Evolutionary conservation across 805 yeast species (phyloP).

Genomic region (Teunomyces tritomae): DNA sequence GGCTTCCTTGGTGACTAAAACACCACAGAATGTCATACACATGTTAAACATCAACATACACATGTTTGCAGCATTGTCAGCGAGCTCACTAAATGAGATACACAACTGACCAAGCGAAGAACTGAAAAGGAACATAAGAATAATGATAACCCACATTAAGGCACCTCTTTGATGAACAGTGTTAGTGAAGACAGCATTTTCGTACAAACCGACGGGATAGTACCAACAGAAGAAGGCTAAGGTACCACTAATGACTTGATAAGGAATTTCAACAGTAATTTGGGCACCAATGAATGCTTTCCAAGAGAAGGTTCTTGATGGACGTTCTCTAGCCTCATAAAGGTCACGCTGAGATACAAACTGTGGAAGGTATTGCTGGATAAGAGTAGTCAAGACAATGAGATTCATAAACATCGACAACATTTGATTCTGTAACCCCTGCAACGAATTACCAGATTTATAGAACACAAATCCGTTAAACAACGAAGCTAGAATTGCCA

Average conservation of each 20-base stretch:
- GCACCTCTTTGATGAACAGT: slow-evolving; percentile 30
- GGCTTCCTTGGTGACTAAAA: slow-evolving; percentile 13
- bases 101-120: slow-evolving; percentile 24
- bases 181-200: slow-evolving; percentile 18
- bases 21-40: slow-evolving; percentile 30
- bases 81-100: slow-evolving; percentile 20
- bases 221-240: slow-evolving; percentile 17
- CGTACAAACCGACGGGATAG: slow-evolving; percentile 23
- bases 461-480: slow-evolving; percentile 17
- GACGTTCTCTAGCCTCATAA: slow-evolving; percentile 71
- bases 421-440: slow-evolving; percentile 59
- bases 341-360: slow-evolving; percentile 56
- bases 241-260: slow-evolving; percentile 53
- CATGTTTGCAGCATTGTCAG: slow-evolving; percentile 25
- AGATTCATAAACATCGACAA: slow-evolving; percentile 68
- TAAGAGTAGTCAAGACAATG: slow-evolving; percentile 51
- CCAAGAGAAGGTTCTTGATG: slow-evolving; percentile 73
- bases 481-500: slow-evolving; percentile 11
- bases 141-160: slow-evolving; percentile 32
- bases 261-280: slow-evolving; percentile 63
- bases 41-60: slow-evolving; percentile 22
- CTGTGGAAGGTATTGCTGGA: slow-evolving; percentile 62
- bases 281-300: slow-evolving; percentile 60
- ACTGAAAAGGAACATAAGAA: slow-evolving; percentile 16
- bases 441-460: slow-evolving; percentile 15